Evolutionary conservation across 1,139 yeast species (phyloP).

Genomic region (Yamadazyma mexicana): DNA sequence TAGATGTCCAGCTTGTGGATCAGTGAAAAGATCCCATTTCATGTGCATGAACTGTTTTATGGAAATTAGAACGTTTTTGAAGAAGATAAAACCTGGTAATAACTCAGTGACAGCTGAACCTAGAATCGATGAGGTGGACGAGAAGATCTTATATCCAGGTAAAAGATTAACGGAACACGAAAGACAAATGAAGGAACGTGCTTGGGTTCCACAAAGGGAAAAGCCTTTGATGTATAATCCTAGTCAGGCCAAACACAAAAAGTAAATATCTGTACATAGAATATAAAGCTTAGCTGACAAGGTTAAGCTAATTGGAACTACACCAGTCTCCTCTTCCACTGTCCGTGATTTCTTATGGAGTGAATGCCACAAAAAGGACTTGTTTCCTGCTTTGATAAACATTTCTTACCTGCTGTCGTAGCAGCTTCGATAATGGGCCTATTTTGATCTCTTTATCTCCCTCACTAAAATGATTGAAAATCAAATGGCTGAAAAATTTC

Average conservation of each 20-base stretch:
- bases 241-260: constrained; percentile 22
- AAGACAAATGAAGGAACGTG: constrained; percentile 47
- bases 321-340: no score
- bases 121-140: constrained; percentile 62
- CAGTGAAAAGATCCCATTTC: constrained; percentile 83
- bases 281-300: no score
- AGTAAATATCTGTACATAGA: constrained; percentile 11
- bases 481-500: constrained; percentile 1
- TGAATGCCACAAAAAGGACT: no score
- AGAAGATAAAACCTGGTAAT: constrained; percentile 24
- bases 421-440: no score
- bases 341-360: no score
- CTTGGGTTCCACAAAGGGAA: constrained; percentile 61
- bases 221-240: constrained; percentile 31
- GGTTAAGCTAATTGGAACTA: background rate
- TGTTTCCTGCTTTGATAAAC: no score
- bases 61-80: constrained; percentile 75
- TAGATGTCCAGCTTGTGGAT: constrained; percentile 95
- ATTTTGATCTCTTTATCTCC: no score
- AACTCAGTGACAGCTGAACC: constrained; percentile 21
- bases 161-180: constrained; percentile 52
- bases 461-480: no score
- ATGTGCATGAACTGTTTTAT: constrained; percentile 91
- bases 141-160: constrained; percentile 73
- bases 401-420: no score